Conservation (phyloP, 805 yeast genomes). For the Candida dajiaensis region DNA sequence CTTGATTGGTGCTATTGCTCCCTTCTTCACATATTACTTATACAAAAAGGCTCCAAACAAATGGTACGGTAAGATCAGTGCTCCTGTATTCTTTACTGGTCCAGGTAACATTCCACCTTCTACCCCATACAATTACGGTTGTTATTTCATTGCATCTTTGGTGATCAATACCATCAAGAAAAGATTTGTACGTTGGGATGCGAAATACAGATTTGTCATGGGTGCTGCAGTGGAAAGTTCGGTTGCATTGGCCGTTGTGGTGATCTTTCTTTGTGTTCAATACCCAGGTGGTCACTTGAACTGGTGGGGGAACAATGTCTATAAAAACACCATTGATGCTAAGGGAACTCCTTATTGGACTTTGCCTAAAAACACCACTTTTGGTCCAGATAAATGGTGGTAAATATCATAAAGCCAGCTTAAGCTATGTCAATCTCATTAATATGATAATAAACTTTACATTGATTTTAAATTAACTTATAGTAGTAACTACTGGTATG, state of each 20-base stretch:
- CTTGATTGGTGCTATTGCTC: constrained; percentile 40
- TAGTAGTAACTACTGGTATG: no score
- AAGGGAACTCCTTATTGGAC: constrained; percentile 27
- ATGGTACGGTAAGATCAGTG: constrained; percentile 37
- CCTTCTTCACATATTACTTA: constrained; percentile 29
- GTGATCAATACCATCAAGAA: constrained; percentile 39
- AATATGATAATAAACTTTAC: no score
- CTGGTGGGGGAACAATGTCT: constrained; percentile 62
- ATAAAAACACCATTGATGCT: constrained; percentile 33
- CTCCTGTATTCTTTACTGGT: constrained; percentile 59
- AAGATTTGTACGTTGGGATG: constrained; percentile 50
- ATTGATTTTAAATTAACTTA: no score
- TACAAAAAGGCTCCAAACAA: constrained; percentile 26
- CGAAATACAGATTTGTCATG: constrained; percentile 51
- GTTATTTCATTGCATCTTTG: constrained; percentile 42
- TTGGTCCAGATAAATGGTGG: constrained; percentile 24
- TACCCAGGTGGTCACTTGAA: constrained; percentile 34
- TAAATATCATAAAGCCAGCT: not conserved
- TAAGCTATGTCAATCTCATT: no score
- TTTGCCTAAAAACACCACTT: constrained; percentile 35
- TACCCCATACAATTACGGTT: constrained; percentile 61
- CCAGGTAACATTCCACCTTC: constrained; percentile 70
- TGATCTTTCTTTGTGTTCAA: constrained; percentile 48
- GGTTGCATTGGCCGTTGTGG: constrained; percentile 52
- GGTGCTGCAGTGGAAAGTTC: constrained; percentile 61